A percentile compares a stretch with the other conserved stretches of the same genome.
These are phyloP conservation scores for Exophiala phaeomuriformis DNA, from an alignment of 2,329 filamentous ascomycete genomes.

Conservation along the genomic window DNA sequence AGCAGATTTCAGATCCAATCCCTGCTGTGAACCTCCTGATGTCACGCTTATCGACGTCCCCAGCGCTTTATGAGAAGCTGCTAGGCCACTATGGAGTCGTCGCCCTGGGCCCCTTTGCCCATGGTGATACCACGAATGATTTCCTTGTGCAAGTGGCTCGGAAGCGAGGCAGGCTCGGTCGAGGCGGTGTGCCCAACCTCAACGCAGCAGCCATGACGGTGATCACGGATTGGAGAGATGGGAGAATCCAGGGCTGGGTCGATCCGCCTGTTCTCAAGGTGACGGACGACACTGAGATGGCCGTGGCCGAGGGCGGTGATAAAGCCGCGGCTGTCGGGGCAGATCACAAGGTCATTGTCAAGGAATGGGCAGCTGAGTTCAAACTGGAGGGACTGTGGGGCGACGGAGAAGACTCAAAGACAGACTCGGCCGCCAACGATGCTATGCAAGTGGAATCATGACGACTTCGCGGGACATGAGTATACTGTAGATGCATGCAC, in stretches of 20 bases:
- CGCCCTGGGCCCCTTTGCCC: slow-evolving; percentile 58
- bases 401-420: slow-evolving; percentile 41
- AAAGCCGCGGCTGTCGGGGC: slow-evolving; percentile 47
- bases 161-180: slow-evolving; percentile 80
- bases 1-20: slow-evolving; percentile 86
- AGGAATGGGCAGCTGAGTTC: slow-evolving; percentile 90
- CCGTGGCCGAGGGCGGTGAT: slow-evolving; percentile 35
- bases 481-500: background rate
- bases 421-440: slow-evolving; percentile 4
- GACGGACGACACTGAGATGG: slow-evolving; percentile 36
- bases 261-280: slow-evolving; percentile 64
- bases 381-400: slow-evolving; percentile 90
- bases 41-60: slow-evolving; percentile 64
- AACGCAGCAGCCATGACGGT: slow-evolving; percentile 83
- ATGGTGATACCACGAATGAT: slow-evolving; percentile 74
- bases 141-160: slow-evolving; percentile 92
- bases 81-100: slow-evolving; percentile 78
- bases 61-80: slow-evolving; percentile 69
- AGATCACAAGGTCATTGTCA: slow-evolving; percentile 76
- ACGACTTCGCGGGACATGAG: slow-evolving; percentile 9
- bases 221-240: slow-evolving; percentile 93
- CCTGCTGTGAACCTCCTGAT: slow-evolving; percentile 82
- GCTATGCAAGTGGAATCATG: slow-evolving; percentile 31
- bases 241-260: slow-evolving; percentile 86
- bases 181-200: slow-evolving; percentile 84